Percentiles rank a stretch among this genome's conserved stretches.
phyloP scores from a whole-genome alignment of 2,329 filamentous ascomycete species.

The Bipolaris bicolor region DNA sequence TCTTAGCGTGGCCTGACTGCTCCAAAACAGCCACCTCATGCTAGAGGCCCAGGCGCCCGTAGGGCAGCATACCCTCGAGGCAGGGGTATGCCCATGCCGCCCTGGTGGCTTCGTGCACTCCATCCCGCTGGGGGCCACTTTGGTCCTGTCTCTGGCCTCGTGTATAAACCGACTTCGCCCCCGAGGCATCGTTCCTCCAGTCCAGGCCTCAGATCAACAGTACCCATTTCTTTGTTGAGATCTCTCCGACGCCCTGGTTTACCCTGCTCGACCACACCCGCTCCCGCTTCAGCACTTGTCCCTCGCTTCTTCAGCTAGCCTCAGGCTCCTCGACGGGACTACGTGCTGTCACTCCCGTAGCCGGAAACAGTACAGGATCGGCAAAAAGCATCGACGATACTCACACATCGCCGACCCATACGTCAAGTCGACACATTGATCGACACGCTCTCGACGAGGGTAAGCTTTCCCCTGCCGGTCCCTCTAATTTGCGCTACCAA shows the following conservation, averaged over 20 bases:
- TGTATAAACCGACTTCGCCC: constrained; percentile 50
- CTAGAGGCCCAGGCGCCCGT: constrained; percentile 40
- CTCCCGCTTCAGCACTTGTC: constrained; percentile 27
- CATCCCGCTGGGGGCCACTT: constrained; percentile 39
- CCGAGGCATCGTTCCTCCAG: constrained; percentile 31
- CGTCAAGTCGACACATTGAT: constrained; percentile 32
- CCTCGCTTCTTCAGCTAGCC: constrained; percentile 40
- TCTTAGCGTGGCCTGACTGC: constrained; percentile 47
- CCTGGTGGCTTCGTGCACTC: constrained; percentile 40
- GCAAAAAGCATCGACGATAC: constrained; percentile 24
- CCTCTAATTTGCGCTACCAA: constrained; percentile 32
- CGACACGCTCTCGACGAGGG: constrained; percentile 35
- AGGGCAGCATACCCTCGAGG: constrained; percentile 35
- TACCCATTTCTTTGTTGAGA: constrained; percentile 30
- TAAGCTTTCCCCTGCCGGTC: constrained; percentile 43
- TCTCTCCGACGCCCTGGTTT: constrained; percentile 18
- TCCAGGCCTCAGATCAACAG: constrained; percentile 46
- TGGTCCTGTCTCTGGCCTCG: constrained; percentile 33
- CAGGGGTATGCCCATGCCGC: constrained; percentile 39
- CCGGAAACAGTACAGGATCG: constrained; percentile 37
- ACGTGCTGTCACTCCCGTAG: constrained; percentile 33
- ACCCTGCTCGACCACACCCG: constrained; percentile 14
- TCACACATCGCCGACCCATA: constrained; percentile 38
- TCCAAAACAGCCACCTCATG: constrained; percentile 43
- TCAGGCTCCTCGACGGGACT: constrained; percentile 24